phyloP scores from a whole-genome alignment of 495 filamentous ascomycete genomes.

The Sordaria brevicollis region DNA sequence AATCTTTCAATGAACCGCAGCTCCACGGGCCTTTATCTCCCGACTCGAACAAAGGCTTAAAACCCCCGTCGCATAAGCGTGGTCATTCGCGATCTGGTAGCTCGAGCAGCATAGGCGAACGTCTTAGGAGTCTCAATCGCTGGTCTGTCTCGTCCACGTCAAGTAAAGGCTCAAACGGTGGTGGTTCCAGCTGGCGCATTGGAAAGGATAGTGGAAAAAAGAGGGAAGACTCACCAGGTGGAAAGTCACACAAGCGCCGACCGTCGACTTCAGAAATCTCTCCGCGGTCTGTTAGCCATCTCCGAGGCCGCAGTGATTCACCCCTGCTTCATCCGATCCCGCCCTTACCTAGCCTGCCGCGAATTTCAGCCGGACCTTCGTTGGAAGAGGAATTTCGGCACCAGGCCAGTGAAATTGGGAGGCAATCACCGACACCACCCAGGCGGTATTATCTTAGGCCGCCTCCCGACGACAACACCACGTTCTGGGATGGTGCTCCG shows the following conservation, averaged over 20 bases:
- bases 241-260: conserved; percentile 19
- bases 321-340: conserved; percentile 15
- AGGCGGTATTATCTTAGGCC: not conserved
- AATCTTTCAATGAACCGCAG: conserved; percentile 23
- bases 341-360: conserved; percentile 23
- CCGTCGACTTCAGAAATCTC: conserved; percentile 19
- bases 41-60: conserved; percentile 15
- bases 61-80: conserved; percentile 13
- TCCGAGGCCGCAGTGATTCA: conserved; percentile 9
- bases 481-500: conserved; percentile 17
- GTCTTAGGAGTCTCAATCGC: conserved; percentile 64
- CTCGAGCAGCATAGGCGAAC: conserved; percentile 44
- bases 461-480: not conserved
- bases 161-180: conserved; percentile 48
- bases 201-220: not conserved
- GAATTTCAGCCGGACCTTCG: conserved; percentile 29
- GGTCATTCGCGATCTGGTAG: conserved; percentile 35
- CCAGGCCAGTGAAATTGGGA: conserved; percentile 12
- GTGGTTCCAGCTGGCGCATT: conserved; percentile 22
- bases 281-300: conserved; percentile 5
- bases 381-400: conserved; percentile 21
- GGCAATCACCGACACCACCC: conserved; percentile 2
- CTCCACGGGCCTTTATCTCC: not conserved
- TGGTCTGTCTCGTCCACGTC: conserved; percentile 74
- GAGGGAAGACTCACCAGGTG: conserved; percentile 5